Evolutionary conservation across 345 rosid species (phyloP), one percentile per base, ranked within the genome.

Genomic region (Brassica rapa): DNA sequence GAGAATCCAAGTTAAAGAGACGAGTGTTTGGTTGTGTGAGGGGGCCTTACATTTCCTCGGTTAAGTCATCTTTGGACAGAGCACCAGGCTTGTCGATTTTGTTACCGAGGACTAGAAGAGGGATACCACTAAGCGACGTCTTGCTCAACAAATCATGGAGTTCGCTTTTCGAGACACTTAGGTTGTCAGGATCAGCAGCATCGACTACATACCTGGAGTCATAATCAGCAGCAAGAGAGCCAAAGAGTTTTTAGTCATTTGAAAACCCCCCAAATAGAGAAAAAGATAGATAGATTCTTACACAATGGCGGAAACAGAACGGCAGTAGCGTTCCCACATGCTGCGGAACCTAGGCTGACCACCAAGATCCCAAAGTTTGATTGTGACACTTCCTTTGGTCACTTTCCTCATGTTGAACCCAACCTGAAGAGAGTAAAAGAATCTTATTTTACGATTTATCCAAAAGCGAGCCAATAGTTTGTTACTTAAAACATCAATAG

Each of bases 351-450:
- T 87, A 62, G 98, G 98, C 75, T 91, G 91, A 85, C 98, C 98
- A 73, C 97, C 97, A 30, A 89, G 96, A 86, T 93, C 98, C 97
- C 98, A 93, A 79, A 93, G 82, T 82, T 91, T 93, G 71, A 93
- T 93, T 6, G 97, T 91, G 65, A 93, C 98, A 70, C 89, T 93
- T 80, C 97, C 98, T 85, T 93, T 93, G 57, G 96, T 91, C 76
- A 93, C 98, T 84, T 93, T 93, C 87, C 88, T 93, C 98, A 91
- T 90, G 85, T 91, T 93, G 79, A 93, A 93, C 16, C 98, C 98
- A 24, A 91, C 98, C 97, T 93, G 83, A 70, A 71, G 61, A 46
- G 56, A 35, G 78, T 60, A 37, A 25, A 8, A 46, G 8, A 66
- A 62, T 35, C 39, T n/a, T 1, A 4, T 10, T 64, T 56, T 0